phyloP scores from a whole-genome alignment of 2,329 filamentous ascomycete genomes.

The Apiospora malaysiana region DNA sequence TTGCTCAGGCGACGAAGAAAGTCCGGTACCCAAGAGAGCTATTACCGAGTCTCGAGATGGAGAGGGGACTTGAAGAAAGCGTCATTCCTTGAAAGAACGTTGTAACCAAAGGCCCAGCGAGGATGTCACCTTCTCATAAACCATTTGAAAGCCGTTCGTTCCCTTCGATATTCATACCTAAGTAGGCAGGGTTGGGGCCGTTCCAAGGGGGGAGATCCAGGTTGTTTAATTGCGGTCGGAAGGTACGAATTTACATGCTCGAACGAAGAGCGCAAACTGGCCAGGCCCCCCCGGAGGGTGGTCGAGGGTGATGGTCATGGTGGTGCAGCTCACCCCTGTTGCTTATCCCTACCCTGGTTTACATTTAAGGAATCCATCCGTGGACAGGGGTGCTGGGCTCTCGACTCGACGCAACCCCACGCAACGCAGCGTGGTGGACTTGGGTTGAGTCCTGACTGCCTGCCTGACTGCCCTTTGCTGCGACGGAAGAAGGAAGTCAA shows the following conservation, averaged over 20 bases:
- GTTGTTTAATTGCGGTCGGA: conserved; percentile 11
- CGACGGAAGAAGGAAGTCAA: not conserved
- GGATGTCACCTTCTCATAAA: conserved; percentile 18
- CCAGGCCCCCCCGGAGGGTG: not conserved
- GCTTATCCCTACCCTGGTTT: not conserved
- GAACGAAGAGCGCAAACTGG: not conserved
- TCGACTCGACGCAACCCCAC: not conserved
- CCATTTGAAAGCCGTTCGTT: not conserved
- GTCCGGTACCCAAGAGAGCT: not conserved
- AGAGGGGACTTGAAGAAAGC: not conserved
- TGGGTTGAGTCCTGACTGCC: too few species aligned
- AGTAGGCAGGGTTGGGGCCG: not conserved
- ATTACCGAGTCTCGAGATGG: not conserved
- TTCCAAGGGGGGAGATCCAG: not conserved
- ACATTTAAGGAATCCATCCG: not conserved
- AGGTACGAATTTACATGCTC: not conserved
- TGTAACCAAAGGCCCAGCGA: not conserved
- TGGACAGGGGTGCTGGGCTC: not conserved
- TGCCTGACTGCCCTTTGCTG: not conserved
- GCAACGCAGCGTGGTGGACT: not conserved
- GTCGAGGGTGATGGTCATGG: too few species aligned
- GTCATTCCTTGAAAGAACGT: conserved; percentile 3
- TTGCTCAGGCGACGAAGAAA: too few species aligned
- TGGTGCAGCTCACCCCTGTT: not conserved
- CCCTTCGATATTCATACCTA: not conserved